Evolutionary conservation across 768 basidiomycete genomes (phyloP).

Genomic region (Lentinula raphanica): DNA sequence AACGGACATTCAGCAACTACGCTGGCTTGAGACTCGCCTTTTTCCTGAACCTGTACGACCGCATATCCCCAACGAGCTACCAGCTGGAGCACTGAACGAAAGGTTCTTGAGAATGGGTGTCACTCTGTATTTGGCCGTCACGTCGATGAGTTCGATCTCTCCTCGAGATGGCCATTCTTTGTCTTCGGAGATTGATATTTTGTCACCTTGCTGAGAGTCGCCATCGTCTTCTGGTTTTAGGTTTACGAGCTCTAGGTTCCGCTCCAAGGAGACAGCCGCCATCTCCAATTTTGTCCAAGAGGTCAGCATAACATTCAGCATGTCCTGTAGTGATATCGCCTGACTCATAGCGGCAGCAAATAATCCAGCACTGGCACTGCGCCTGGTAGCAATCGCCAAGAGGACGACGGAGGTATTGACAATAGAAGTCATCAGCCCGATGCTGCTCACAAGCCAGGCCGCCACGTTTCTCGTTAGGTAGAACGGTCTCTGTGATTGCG

Average conservation of each 20-base stretch:
- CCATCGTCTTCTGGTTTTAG: conserved; percentile 10
- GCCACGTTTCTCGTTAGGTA: conserved; percentile 8
- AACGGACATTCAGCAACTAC: too few species aligned
- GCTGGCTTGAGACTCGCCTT: conserved; percentile 51
- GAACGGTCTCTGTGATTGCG: conserved; percentile 7
- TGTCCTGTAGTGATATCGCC: conserved; percentile 12
- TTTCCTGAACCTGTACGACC: conserved; percentile 9
- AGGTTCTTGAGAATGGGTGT: conserved; percentile 8
- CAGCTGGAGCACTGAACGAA: conserved; percentile 7
- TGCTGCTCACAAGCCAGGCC: conserved; percentile 10
- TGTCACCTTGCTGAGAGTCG: neutral
- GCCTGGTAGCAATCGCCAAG: conserved; percentile 10
- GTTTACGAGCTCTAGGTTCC: conserved; percentile 13
- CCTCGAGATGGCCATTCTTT: conserved; percentile 37
- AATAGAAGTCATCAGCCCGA: conserved; percentile 10
- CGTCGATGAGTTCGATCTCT: conserved; percentile 34
- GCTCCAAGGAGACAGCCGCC: conserved; percentile 12
- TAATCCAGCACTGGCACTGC: conserved; percentile 8
- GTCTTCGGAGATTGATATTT: neutral
- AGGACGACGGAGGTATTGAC: conserved; percentile 11
- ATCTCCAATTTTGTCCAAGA: conserved; percentile 14
- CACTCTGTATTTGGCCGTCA: conserved; percentile 23
- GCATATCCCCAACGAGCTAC: conserved; percentile 6
- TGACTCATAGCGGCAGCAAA: conserved; percentile 11
- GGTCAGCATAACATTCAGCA: conserved; percentile 11